Conservation (phyloP, 2,329 filamentous ascomycete species). For the Hymenoscyphus infarciens region DNA sequence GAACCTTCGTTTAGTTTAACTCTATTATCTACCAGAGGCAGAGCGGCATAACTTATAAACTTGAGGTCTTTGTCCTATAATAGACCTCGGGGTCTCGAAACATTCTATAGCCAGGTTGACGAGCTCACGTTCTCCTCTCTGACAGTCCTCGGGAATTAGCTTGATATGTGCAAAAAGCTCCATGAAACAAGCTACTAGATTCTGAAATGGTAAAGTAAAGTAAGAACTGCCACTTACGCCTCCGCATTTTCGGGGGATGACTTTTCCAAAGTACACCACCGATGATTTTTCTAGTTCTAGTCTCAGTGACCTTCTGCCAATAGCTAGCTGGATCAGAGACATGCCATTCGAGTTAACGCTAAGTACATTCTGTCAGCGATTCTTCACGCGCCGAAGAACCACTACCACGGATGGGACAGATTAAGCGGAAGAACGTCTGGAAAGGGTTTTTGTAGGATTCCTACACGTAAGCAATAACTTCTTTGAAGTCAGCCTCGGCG, state of each 20-base stretch:
- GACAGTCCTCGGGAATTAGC: background rate
- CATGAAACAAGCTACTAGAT: background rate
- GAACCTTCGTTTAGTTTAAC: background rate
- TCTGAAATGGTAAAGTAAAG: background rate
- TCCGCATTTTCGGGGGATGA: background rate
- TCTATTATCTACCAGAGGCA: background rate
- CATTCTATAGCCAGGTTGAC: background rate
- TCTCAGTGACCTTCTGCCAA: background rate
- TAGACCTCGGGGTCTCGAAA: background rate
- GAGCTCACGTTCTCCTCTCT: background rate
- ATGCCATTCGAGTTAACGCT: background rate
- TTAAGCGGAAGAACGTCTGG: background rate
- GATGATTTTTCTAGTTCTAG: background rate
- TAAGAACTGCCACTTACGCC: background rate
- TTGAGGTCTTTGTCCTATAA: background rate
- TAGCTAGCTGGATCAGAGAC: background rate
- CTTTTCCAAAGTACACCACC: background rate
- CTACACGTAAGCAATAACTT: background rate
- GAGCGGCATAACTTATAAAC: background rate
- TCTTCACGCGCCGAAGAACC: background rate
- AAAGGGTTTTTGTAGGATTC: background rate
- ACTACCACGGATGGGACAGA: background rate
- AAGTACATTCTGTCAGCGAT: background rate
- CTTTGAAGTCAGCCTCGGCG: background rate
- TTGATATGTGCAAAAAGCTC: background rate